Base-by-base conservation (phyloP, 192 early-diverging fungal genomes). In the Glomus cerebriforme region DNA sequence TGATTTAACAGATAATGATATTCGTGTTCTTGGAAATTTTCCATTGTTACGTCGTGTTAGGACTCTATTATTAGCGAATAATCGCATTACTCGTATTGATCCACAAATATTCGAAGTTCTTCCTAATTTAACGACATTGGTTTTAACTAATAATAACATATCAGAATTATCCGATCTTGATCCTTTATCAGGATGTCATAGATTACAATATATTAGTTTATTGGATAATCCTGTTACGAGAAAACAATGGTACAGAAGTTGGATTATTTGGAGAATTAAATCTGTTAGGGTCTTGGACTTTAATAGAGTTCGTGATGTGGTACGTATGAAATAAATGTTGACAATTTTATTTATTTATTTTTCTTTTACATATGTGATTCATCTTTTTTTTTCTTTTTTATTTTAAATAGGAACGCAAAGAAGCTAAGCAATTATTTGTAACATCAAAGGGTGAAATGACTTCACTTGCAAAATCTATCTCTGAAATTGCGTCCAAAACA, bases 1-100 rank as follows among this genome's bases (percentile, higher is more conserved):
- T 59, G 95, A 99, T 83, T 85, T 99, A 39, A 94, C 95, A 73
- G 90, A 96, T 82, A 99, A 99, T 83, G 95, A 95, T 35, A 85
- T 99, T 43, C 88, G 93, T 26, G 79, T 88, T 7, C 85, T 99
- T 4, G 92, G 92, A 62, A 95, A 96, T 83, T 98, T 99, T 74
- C 98, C 98, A 8, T 84, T 82, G 12, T 88, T 98, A 76, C 47
- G 79, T 1, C 91, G 96, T 19, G 89, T 99, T 27, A 88, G 87
- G 54, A 83, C 86, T 34, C 83, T 99, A 37, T 87, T 97, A 43
- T 81, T 93, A 19, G 88, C 92, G 58, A 95, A 96, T 86, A 99
- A 99, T 88, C 92, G 97, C 39, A 93, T 99, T 66, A 85, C 87
- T 7, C 86, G 88, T 32, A 93, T 99, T 49, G 95, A 97, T 71